These are phyloP conservation scores for Suhomyces chickasaworum DNA, from an alignment of 1,139 yeast genomes.

Conservation along the genomic window DNA sequence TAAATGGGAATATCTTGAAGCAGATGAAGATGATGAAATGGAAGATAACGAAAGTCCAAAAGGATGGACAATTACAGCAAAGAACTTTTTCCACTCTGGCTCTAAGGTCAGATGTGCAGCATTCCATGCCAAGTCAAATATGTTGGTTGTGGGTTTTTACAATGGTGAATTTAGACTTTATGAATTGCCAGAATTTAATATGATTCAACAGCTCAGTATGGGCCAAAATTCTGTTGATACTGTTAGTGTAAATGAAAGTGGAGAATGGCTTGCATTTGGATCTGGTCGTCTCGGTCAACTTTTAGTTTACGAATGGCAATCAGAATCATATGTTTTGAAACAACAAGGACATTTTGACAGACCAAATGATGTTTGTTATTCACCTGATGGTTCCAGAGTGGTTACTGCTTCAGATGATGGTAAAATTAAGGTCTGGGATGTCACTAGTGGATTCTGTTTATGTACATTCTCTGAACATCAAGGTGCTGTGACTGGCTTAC, in stretches of 20 bases:
- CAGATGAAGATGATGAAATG: slow-evolving; percentile 36
- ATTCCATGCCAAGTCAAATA: slow-evolving; percentile 70
- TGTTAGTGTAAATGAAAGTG: slow-evolving; percentile 75
- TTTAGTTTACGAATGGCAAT: slow-evolving; percentile 97
- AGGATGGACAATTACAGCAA: slow-evolving; percentile 84
- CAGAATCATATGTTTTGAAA: slow-evolving; percentile 89
- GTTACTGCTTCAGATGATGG: slow-evolving; percentile 98
- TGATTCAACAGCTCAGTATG: slow-evolving; percentile 86
- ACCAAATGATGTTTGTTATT: slow-evolving; percentile 78
- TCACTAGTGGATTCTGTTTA: slow-evolving; percentile 86
- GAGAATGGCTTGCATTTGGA: slow-evolving; percentile 98
- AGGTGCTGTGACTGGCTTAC: slow-evolving; percentile 84
- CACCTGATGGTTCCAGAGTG: slow-evolving; percentile 92
- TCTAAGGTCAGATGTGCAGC: slow-evolving; percentile 79
- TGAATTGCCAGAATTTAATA: slow-evolving; percentile 70
- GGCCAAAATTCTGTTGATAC: slow-evolving; percentile 89
- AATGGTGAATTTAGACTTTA: slow-evolving; percentile 93
- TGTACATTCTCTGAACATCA: slow-evolving; percentile 91
- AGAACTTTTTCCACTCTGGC: slow-evolving; percentile 72
- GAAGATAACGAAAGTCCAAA: slow-evolving; percentile 25
- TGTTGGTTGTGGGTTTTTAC: slow-evolving; percentile 85
- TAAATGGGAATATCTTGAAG: slow-evolving; percentile 78
- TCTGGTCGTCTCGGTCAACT: slow-evolving; percentile 90
- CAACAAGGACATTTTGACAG: slow-evolving; percentile 98
- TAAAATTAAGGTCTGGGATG: slow-evolving; percentile 95